Percentiles rank a stretch among this genome's conserved stretches.
Evolutionary conservation across 2,329 filamentous ascomycete genomes (phyloP).

Genomic region (Aspergillus proliferans): DNA sequence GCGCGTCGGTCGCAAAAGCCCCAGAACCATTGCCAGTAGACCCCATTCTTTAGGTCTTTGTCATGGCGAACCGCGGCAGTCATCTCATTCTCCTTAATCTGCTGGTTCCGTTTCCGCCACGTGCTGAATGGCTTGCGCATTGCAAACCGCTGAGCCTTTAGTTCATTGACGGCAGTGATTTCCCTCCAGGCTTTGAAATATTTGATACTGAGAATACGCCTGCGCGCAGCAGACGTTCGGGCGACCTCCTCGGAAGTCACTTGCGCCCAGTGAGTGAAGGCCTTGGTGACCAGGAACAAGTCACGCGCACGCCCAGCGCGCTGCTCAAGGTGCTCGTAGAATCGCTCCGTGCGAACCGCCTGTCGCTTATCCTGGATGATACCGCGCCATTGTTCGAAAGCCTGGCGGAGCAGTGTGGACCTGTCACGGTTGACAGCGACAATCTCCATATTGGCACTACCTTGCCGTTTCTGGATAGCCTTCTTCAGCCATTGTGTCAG

Average conservation of each 20-base stretch:
- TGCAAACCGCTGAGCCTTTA: slow-evolving; percentile 47
- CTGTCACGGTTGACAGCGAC: slow-evolving; percentile 48
- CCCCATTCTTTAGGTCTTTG: slow-evolving; percentile 23
- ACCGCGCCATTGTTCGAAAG: slow-evolving; percentile 47
- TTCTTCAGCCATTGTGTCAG: slow-evolving; percentile 45
- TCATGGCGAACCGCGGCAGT: slow-evolving; percentile 26
- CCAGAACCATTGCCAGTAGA: slow-evolving; percentile 43
- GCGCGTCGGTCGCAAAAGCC: slow-evolving; percentile 38
- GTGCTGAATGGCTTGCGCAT: slow-evolving; percentile 48
- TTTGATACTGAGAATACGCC: slow-evolving; percentile 62
- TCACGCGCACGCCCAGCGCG: slow-evolving; percentile 60
- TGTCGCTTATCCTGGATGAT: slow-evolving; percentile 37
- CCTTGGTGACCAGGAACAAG: slow-evolving; percentile 58
- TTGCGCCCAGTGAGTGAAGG: slow-evolving; percentile 64
- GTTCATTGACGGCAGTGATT: slow-evolving; percentile 56
- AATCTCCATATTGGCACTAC: slow-evolving; percentile 33
- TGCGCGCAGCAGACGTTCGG: slow-evolving; percentile 61
- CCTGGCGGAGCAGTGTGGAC: slow-evolving; percentile 46
- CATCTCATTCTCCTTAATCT: slow-evolving; percentile 29
- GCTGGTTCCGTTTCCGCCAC: slow-evolving; percentile 45
- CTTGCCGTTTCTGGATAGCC: slow-evolving; percentile 32
- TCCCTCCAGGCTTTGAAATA: slow-evolving; percentile 66
- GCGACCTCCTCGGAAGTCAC: slow-evolving; percentile 59
- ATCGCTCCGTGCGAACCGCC: slow-evolving; percentile 44
- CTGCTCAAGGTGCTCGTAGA: slow-evolving; percentile 51